phyloP scores from a whole-genome alignment of 345 rosid genomes.

The Gossypioides kirkii region DNA sequence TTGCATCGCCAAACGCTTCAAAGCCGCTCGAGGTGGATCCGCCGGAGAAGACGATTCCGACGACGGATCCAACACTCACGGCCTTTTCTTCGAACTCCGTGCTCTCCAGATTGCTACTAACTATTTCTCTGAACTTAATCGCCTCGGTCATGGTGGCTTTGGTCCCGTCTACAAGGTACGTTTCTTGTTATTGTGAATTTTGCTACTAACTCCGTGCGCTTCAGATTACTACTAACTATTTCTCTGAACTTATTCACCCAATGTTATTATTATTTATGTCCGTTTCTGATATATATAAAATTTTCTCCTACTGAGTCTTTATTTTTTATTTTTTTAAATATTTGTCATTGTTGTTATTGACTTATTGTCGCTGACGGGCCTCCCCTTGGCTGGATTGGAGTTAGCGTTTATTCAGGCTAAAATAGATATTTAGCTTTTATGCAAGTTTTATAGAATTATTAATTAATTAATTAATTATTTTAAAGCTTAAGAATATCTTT shows the following conservation, averaged over 20 bases:
- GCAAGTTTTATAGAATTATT: not conserved
- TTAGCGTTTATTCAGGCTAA: not conserved
- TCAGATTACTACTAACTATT: constrained; percentile 64
- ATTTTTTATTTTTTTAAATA: not conserved
- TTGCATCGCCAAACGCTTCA: not conserved
- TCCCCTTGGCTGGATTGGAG: not conserved
- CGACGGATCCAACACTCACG: constrained; percentile 25
- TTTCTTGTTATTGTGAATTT: constrained; percentile 18
- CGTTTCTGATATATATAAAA: too few relatives aligned
- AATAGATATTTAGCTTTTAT: not conserved
- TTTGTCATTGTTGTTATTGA: not conserved
- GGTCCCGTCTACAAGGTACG: constrained; percentile 86
- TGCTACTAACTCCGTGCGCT: constrained; percentile 60
- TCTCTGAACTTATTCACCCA: constrained; percentile 57
- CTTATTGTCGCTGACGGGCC: not conserved
- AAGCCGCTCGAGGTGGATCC: not conserved
- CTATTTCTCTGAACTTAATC: constrained; percentile 66
- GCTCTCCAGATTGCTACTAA: constrained; percentile 68
- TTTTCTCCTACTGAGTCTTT: not conserved
- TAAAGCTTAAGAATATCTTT: not conserved
- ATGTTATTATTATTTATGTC: not conserved
- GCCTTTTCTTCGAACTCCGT: constrained; percentile 58
- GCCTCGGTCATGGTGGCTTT: constrained; percentile 86
- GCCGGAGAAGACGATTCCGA: constrained; percentile 15
- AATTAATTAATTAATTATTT: not conserved